Evolutionary conservation across 2,329 filamentous ascomycete genomes (phyloP).

Genomic region (Ploettnerulaceae sp.): DNA sequence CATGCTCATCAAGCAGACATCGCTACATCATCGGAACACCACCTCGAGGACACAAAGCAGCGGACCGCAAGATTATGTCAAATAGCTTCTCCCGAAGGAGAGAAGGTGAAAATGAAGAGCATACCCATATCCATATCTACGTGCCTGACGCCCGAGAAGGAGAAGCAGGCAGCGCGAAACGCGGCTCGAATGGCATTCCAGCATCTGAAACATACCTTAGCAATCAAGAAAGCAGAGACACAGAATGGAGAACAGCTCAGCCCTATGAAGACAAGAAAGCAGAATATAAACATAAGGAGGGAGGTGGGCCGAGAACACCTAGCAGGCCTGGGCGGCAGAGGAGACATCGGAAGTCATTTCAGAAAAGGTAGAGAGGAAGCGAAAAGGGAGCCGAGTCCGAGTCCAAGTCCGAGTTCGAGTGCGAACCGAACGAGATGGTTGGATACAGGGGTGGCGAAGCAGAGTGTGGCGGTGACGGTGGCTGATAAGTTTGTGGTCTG

Average conservation of each 20-base stretch:
- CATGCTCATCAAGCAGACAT: constrained; percentile 20
- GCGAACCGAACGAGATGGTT: too few relatives aligned
- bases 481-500: constrained; percentile 12
- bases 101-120: constrained; percentile 21
- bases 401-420: constrained; percentile 1
- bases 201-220: constrained; percentile 24
- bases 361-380: constrained; percentile 3
- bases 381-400: background rate
- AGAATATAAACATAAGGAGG: background rate
- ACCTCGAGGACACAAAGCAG: constrained; percentile 16
- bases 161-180: constrained; percentile 48
- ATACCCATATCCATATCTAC: constrained; percentile 35
- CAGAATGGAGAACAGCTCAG: constrained; percentile 36
- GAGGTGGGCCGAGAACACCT: background rate
- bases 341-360: constrained; percentile 23
- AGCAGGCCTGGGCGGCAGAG: constrained; percentile 5
- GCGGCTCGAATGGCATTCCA: constrained; percentile 67
- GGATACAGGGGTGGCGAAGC: background rate
- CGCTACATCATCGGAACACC: constrained; percentile 27
- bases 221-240: constrained; percentile 23
- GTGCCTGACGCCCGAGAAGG: constrained; percentile 19
- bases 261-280: constrained; percentile 9
- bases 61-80: constrained; percentile 23
- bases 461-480: background rate
- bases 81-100: constrained; percentile 16